Conservation (phyloP, 1,284 basidiomycete genomes). For the Trametes versicolor region DNA sequence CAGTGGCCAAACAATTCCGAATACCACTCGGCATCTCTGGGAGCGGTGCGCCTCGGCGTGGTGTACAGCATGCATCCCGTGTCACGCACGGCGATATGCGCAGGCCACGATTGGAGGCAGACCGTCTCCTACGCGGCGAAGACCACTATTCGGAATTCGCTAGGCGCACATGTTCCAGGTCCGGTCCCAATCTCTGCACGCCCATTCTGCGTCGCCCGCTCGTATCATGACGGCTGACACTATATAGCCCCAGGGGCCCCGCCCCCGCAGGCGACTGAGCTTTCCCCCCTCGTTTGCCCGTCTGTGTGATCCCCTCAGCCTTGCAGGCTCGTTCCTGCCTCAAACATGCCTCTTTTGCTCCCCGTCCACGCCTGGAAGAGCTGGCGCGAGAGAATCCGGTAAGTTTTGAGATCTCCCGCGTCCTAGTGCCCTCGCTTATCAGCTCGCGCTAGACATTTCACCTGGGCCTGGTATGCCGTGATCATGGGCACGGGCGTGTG, state of each 20-base stretch:
- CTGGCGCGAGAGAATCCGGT: slow-evolving; percentile 43
- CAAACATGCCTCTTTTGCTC: slow-evolving; percentile 36
- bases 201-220: slow-evolving; percentile 23
- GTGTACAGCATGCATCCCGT: slow-evolving; percentile 19
- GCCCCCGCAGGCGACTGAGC: slow-evolving; percentile 7
- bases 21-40: slow-evolving; percentile 27
- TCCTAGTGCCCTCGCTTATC: slow-evolving; percentile 4
- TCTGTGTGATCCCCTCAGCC: slow-evolving; percentile 7
- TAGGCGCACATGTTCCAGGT: slow-evolving; percentile 27
- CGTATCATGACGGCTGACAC: slow-evolving; percentile 12
- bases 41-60: slow-evolving; percentile 23
- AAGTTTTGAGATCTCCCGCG: slow-evolving; percentile 8
- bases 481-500: slow-evolving; percentile 57
- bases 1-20: slow-evolving; percentile 33
- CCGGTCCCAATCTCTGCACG: slow-evolving; percentile 28
- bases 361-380: slow-evolving; percentile 42
- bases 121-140: slow-evolving; percentile 18
- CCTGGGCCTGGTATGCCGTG: slow-evolving; percentile 57
- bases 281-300: slow-evolving; percentile 21
- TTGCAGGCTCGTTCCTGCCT: slow-evolving; percentile 17
- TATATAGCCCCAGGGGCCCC: slow-evolving; percentile 26
- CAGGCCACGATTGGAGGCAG: slow-evolving; percentile 29
- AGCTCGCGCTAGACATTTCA: slow-evolving; percentile 49
- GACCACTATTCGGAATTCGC: slow-evolving; percentile 38
- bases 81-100: slow-evolving; percentile 24